Conservation (phyloP, 1,139 yeast genomes). For the Yamadazyma pseudoaaseri region DNA sequence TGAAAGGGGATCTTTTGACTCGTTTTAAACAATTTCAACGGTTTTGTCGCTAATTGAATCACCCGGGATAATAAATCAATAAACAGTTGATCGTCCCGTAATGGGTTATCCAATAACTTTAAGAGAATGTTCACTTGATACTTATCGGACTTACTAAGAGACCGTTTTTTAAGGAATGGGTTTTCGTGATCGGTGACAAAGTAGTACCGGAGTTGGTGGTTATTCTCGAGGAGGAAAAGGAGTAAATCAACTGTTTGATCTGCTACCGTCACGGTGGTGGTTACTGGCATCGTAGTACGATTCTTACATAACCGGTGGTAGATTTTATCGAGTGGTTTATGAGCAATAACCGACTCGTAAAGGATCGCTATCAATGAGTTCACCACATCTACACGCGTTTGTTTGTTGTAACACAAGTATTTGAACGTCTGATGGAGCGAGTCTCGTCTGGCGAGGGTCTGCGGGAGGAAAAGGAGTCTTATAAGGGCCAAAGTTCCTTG, state of each 20-base stretch:
- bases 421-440: slow-evolving; percentile 65
- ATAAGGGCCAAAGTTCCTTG: slow-evolving; percentile 74
- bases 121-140: slow-evolving; percentile 75
- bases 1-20: slow-evolving; percentile 30
- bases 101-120: slow-evolving; percentile 59
- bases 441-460: slow-evolving; percentile 63
- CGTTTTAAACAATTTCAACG: slow-evolving; percentile 53
- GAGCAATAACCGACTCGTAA: slow-evolving; percentile 70
- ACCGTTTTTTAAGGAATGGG: slow-evolving; percentile 42
- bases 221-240: slow-evolving; percentile 68
- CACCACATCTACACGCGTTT: slow-evolving; percentile 75
- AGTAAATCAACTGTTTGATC: slow-evolving; percentile 77
- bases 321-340: slow-evolving; percentile 62
- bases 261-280: slow-evolving; percentile 70
- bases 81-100: slow-evolving; percentile 70
- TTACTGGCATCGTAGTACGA: slow-evolving; percentile 46
- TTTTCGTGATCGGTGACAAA: slow-evolving; percentile 82
- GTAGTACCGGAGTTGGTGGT: slow-evolving; percentile 68
- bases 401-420: slow-evolving; percentile 72
- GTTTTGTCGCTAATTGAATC: slow-evolving; percentile 74
- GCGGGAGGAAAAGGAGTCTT: slow-evolving; percentile 73
- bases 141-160: slow-evolving; percentile 33
- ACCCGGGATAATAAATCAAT: slow-evolving; percentile 77
- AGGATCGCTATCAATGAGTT: slow-evolving; percentile 66
- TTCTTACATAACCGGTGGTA: slow-evolving; percentile 34